These are phyloP conservation scores for Larix kaempferi DNA, from an alignment of 75 land plant genomes.

Conservation along the genomic window DNA sequence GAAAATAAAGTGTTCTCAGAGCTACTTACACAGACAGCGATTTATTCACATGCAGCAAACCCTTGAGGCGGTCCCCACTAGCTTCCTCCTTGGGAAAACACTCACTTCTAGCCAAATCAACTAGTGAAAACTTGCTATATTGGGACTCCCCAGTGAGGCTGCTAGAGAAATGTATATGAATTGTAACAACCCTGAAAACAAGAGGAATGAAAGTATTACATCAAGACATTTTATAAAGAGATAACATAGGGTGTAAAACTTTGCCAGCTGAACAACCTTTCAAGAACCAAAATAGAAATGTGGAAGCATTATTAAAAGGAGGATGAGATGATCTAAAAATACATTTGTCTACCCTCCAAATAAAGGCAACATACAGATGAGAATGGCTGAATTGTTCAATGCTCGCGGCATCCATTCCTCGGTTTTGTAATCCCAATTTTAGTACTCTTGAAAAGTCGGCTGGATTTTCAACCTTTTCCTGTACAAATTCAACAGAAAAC, in stretches of 20 bases:
- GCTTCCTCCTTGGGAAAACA: conserved; percentile 58
- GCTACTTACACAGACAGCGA: conserved; percentile 90
- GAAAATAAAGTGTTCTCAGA: not conserved
- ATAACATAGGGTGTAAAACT: not conserved
- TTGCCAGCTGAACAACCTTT: not conserved
- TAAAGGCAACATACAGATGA: conserved; percentile 68
- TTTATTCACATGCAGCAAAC: conserved; percentile 83
- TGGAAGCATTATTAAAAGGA: not conserved
- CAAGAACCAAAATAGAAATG: not conserved
- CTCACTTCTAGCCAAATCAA: conserved; percentile 95
- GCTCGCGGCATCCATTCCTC: conserved; percentile 47
- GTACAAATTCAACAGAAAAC: conserved; percentile 53
- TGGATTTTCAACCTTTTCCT: conserved; percentile 78
- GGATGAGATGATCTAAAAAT: not conserved
- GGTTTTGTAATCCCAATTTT: conserved; percentile 60
- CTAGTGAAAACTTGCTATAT: conserved; percentile 87
- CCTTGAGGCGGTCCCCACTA: conserved; percentile 74
- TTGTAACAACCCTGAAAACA: conserved; percentile 69
- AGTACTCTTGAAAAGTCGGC: conserved; percentile 68
- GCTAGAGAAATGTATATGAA: conserved; percentile 78
- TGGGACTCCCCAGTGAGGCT: conserved; percentile 61
- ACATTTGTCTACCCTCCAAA: not conserved
- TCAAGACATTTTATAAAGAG: not conserved
- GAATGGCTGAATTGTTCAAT: conserved; percentile 49
- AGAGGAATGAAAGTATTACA: not conserved